Base-by-base conservation (phyloP, 768 basidiomycete species). In the Megacollybia marginata region DNA sequence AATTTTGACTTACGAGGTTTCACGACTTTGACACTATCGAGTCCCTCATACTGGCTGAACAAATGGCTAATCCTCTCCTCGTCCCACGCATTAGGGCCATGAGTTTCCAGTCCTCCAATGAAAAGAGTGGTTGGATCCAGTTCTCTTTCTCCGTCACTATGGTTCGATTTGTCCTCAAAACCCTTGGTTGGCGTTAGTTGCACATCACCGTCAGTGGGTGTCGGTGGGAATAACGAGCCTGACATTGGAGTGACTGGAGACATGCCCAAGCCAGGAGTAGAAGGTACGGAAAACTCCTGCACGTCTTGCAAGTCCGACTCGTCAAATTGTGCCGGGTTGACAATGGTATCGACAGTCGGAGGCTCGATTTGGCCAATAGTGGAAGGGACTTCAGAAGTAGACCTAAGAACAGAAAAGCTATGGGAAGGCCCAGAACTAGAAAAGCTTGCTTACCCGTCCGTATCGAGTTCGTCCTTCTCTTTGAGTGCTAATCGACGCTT, bases 101-200 rank as follows among this genome's bases (percentile, higher is more conserved):
- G 72, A 58, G 79, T 75, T 56, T 85, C 82, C 42, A 91, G 70
- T 5, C 86, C 86, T 7, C 88, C 88, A 28, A 89, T 83, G 60
- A 89, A 90, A 28, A 91, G 69, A 1, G 85, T 81, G 2, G 73
- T 79, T 0, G 82, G 83, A 59, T 89, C 85, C 12, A 83, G 61
- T 19, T 75, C 71, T 49, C 68, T 66, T 32, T 70, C 66, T n/a
- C 61, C 59, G 9, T 53, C 52, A 32, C 59, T 55, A 44, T 53
- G 57, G 43, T 62, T 59, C 19, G 44, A 13, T 31, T 16, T 3
- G 5, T 44, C 23, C n/a, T 62, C 58, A 28, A 58, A 61, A 31
- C 55, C 58, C 28, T 64, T 57, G 5, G 28, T 44, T 13, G 44
- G 23, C n/a, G 12, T n/a, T 23, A 44, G 13, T 13, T 67, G 68